Conservation (phyloP, 495 filamentous ascomycete species). For the Collariella sp. region DNA sequence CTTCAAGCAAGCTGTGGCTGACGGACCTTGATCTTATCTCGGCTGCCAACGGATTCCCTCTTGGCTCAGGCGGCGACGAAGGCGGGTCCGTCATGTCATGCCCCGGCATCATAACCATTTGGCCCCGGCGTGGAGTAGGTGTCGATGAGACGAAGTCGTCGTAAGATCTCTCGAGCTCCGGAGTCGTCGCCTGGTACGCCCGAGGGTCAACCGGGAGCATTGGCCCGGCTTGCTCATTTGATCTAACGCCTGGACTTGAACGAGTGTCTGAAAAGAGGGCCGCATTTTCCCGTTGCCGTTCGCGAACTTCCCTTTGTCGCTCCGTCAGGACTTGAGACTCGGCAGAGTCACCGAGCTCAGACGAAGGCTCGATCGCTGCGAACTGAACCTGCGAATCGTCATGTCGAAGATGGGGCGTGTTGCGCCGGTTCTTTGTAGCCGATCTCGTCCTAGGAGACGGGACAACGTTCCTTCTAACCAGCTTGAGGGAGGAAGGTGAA, state of each 20-base stretch:
- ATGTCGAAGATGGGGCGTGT: conserved; percentile 47
- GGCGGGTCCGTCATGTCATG: conserved; percentile 40
- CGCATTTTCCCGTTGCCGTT: conserved; percentile 57
- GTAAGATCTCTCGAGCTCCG: conserved; percentile 31
- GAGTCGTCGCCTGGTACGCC: conserved; percentile 29
- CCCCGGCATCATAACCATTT: conserved; percentile 29
- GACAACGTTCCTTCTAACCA: conserved; percentile 23
- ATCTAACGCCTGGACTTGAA: conserved; percentile 45
- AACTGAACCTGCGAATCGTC: conserved; percentile 76
- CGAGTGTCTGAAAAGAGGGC: conserved; percentile 62
- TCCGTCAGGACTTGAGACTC: conserved; percentile 66
- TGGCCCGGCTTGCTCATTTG: conserved; percentile 5
- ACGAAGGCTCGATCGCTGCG: conserved; percentile 53
- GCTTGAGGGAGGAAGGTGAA: conserved; percentile 23
- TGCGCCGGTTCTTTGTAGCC: conserved; percentile 13
- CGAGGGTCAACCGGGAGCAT: not conserved
- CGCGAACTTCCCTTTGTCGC: conserved; percentile 61
- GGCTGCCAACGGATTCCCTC: conserved; percentile 42
- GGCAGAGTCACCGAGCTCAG: conserved; percentile 28
- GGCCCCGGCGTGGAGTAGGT: conserved; percentile 59
- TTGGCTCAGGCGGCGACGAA: conserved; percentile 47
- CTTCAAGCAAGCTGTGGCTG: conserved; percentile 33
- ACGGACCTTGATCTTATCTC: conserved; percentile 39
- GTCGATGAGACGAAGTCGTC: conserved; percentile 71
- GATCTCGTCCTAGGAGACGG: conserved; percentile 22